Evolutionary conservation across 2,329 filamentous ascomycete genomes (phyloP).

Genomic region (Beauveria scarabaeidicola): DNA sequence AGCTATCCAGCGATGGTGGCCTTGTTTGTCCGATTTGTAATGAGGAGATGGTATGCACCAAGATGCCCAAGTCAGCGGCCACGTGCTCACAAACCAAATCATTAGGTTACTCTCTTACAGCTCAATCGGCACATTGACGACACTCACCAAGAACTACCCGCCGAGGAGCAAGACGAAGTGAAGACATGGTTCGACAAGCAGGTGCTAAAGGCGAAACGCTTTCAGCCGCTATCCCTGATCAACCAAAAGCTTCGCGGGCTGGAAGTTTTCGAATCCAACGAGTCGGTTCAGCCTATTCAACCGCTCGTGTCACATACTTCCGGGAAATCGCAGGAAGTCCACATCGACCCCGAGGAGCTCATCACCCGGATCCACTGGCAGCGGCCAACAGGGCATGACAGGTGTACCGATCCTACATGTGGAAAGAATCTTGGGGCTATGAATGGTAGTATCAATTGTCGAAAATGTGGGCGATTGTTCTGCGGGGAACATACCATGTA

Average conservation of each 20-base stretch:
- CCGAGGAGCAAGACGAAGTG: slow-evolving; percentile 83
- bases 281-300: slow-evolving; percentile 39
- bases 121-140: slow-evolving; percentile 83
- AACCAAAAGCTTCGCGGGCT: slow-evolving; percentile 91
- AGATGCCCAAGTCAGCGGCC: background rate
- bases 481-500: slow-evolving; percentile 99
- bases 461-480: slow-evolving; percentile 86
- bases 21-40: slow-evolving; percentile 96
- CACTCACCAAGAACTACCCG: slow-evolving; percentile 79
- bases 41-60: slow-evolving; percentile 82
- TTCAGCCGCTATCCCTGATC: slow-evolving; percentile 81
- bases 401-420: slow-evolving; percentile 81
- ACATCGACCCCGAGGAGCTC: slow-evolving; percentile 75
- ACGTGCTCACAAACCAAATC: background rate
- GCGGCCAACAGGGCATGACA: slow-evolving; percentile 60
- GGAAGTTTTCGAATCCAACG: slow-evolving; percentile 91
- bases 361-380: slow-evolving; percentile 91
- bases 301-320: slow-evolving; percentile 24
- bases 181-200: slow-evolving; percentile 97
- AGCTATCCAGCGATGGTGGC: slow-evolving; percentile 42
- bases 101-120: slow-evolving; percentile 79
- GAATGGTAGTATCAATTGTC: slow-evolving; percentile 83
- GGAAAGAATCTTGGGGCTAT: slow-evolving; percentile 68
- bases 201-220: slow-evolving; percentile 85
- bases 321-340: slow-evolving; percentile 33